Evolutionary conservation across 306 rosid genomes (phyloP).

Genomic region (Trifolium pratense): DNA sequence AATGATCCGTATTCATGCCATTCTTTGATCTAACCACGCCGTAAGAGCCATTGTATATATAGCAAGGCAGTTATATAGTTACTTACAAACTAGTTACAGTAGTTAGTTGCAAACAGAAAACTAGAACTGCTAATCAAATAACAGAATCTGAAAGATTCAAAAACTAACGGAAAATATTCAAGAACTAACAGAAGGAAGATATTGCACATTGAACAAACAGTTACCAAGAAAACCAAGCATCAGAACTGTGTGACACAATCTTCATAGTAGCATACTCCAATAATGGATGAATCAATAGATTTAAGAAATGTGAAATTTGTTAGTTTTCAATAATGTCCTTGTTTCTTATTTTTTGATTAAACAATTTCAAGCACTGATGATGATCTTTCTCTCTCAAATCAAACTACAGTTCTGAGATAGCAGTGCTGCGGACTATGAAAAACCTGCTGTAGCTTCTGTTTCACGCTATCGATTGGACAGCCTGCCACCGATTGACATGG

Average conservation of each 20-base stretch:
- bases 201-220: neutral
- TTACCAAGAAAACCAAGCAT: neutral
- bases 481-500: constrained; percentile 48
- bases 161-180: neutral
- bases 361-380: constrained; percentile 60
- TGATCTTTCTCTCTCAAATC: constrained; percentile 67
- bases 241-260: neutral
- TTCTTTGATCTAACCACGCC: neutral
- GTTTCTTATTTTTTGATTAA: constrained; percentile 30
- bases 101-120: neutral
- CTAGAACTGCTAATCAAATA: neutral
- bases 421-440: constrained; percentile 49
- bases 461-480: constrained; percentile 6
- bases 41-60: neutral
- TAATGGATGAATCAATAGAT: neutral
- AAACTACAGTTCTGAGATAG: constrained; percentile 62
- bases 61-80: neutral
- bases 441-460: constrained; percentile 60
- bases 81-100: neutral
- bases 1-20: neutral
- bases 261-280: neutral
- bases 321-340: neutral
- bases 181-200: neutral
- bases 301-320: constrained; percentile 15
- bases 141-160: neutral